Evolutionary conservation across 2,329 filamentous ascomycete genomes (phyloP).

Genomic region (Beauveria varroae): DNA sequence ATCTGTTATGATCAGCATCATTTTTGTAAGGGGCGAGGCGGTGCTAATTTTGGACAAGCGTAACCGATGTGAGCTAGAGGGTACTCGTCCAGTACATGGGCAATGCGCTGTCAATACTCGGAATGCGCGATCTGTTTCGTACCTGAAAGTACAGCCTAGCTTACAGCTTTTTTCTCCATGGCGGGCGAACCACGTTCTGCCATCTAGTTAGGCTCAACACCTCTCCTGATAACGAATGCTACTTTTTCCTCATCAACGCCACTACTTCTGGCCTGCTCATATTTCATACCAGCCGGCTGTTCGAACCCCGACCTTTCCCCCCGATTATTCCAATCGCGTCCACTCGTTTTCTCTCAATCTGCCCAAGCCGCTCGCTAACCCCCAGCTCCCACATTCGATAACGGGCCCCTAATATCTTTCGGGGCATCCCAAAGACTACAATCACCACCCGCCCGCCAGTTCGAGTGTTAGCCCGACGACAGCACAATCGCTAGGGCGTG

Average conservation of each 20-base stretch:
- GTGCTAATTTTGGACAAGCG: slow-evolving; percentile 9
- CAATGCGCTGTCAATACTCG: neutral
- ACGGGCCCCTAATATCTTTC: slow-evolving; percentile 2
- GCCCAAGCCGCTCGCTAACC: slow-evolving; percentile 3
- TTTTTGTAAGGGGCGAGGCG: neutral
- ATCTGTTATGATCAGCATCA: neutral
- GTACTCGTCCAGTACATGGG: neutral
- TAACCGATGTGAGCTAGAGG: neutral
- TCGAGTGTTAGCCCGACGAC: neutral
- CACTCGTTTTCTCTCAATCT: slow-evolving; percentile 2
- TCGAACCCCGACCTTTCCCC: neutral
- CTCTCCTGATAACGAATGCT: slow-evolving; percentile 5
- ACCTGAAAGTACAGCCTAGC: neutral
- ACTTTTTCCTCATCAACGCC: slow-evolving; percentile 3
- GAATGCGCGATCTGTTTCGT: neutral
- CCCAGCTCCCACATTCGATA: neutral
- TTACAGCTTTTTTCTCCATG: slow-evolving; percentile 2
- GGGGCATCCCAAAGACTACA: neutral
- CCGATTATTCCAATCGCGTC: slow-evolving; percentile 5
- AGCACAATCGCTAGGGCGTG: neutral
- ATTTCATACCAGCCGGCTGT: neutral
- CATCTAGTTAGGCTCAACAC: neutral
- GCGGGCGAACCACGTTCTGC: slow-evolving; percentile 5
- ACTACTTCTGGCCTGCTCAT: neutral
- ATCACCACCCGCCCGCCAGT: neutral